A percentile compares a stretch with the other conserved stretches of the same genome.
Conservation (phyloP, 495 filamentous ascomycete species). For the Penicillium goetzii region DNA sequence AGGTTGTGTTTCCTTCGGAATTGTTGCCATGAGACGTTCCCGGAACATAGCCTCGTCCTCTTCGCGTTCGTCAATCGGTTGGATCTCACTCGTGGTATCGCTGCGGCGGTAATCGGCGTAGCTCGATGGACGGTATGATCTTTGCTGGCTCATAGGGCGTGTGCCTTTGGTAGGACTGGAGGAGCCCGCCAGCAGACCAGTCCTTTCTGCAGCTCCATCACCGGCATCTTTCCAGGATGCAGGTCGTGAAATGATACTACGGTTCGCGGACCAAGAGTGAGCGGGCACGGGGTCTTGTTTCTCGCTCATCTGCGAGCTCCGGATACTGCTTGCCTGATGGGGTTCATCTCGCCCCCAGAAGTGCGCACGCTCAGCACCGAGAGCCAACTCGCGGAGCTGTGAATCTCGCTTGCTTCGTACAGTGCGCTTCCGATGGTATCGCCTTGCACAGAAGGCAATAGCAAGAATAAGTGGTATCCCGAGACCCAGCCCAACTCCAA, state of each 20-base stretch:
- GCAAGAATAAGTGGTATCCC: constrained; percentile 60
- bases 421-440: constrained; percentile 58
- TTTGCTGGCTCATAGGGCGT: constrained; percentile 26
- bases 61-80: constrained; percentile 73
- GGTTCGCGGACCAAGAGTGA: constrained; percentile 47
- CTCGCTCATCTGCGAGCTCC: constrained; percentile 37
- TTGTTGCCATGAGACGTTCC: constrained; percentile 32
- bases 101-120: constrained; percentile 53
- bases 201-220: constrained; percentile 52
- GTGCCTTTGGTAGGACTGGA: constrained; percentile 58
- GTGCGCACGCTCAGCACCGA: constrained; percentile 52
- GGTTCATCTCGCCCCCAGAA: constrained; percentile 45
- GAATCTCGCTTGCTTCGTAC: constrained; percentile 53
- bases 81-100: constrained; percentile 56
- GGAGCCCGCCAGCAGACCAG: constrained; percentile 58
- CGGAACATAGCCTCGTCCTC: constrained; percentile 55
- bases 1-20: constrained; percentile 22
- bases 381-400: constrained; percentile 55
- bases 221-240: constrained; percentile 36
- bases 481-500: constrained; percentile 77
- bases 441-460: constrained; percentile 56
- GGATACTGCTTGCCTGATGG: constrained; percentile 42
- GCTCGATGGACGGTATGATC: constrained; percentile 31
- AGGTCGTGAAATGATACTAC: constrained; percentile 24
- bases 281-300: constrained; percentile 26